Conservation (phyloP, 2,329 filamentous ascomycete species). For the Orbilia oligospora region DNA sequence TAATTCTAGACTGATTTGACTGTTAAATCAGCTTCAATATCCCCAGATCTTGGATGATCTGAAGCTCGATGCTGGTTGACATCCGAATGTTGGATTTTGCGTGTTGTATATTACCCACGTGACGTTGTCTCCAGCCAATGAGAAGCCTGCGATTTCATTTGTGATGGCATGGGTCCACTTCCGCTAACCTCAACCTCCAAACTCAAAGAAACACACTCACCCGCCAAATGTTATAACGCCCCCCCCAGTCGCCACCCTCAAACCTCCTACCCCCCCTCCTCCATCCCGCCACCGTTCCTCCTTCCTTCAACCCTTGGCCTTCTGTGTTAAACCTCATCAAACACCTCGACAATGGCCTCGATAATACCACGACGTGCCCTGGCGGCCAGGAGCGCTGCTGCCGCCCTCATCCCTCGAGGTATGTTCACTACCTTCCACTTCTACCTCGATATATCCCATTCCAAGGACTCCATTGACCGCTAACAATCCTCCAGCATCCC, state of each 20-base stretch:
- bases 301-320: background rate
- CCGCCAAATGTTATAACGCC: slow-evolving; percentile 42
- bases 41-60: no score
- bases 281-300: slow-evolving; percentile 33
- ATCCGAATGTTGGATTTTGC: slow-evolving; percentile 30
- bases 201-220: slow-evolving; percentile 7
- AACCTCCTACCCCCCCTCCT: background rate
- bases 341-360: slow-evolving; percentile 48
- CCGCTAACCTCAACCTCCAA: slow-evolving; percentile 51
- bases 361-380: slow-evolving; percentile 30
- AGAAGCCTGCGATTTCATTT: slow-evolving; percentile 41
- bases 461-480: slow-evolving; percentile 2
- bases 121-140: slow-evolving; percentile 49
- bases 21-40: no score
- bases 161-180: slow-evolving; percentile 51
- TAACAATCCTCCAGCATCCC: slow-evolving; percentile 36
- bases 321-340: background rate
- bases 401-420: slow-evolving; percentile 58
- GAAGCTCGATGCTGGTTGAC: no score
- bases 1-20: no score
- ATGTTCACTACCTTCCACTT: background rate
- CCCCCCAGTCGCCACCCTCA: slow-evolving; percentile 22
- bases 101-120: slow-evolving; percentile 42
- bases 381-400: slow-evolving; percentile 51
- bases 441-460: background rate